These are phyloP conservation scores for Trichothecium roseum DNA, from an alignment of 2,329 filamentous ascomycete genomes.

Conservation along the genomic window DNA sequence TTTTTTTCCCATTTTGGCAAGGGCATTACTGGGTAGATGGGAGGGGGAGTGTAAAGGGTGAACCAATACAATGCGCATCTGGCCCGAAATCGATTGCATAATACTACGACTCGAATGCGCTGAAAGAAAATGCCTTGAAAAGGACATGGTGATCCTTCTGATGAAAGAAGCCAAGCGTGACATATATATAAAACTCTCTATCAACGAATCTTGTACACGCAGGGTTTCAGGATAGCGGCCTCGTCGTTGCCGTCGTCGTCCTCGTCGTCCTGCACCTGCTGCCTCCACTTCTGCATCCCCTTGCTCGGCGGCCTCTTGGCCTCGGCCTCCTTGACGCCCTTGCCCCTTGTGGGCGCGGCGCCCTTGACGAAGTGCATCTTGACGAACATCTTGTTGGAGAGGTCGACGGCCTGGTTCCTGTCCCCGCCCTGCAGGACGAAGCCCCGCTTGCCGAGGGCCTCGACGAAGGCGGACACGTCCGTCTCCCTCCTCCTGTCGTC, in stretches of 20 bases:
- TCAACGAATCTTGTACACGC: constrained; percentile 92
- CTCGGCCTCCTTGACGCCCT: constrained; percentile 51
- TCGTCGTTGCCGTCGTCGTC: constrained; percentile 55
- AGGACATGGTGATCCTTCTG: too few species aligned
- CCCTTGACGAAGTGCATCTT: constrained; percentile 90
- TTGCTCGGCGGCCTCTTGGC: constrained; percentile 26
- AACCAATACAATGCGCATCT: too few species aligned
- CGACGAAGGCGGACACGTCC: constrained; percentile 78
- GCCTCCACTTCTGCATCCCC: constrained; percentile 43
- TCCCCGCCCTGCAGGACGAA: constrained; percentile 70
- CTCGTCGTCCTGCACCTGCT: constrained; percentile 39
- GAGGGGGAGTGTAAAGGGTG: too few species aligned
- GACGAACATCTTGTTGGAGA: constrained; percentile 96
- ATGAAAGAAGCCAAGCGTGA: too few species aligned
- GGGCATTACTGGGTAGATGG: too few species aligned
- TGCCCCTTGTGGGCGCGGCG: constrained; percentile 64
- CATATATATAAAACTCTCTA: too few species aligned
- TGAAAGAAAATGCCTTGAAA: too few species aligned
- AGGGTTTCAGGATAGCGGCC: constrained; percentile 69
- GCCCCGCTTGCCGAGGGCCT: constrained; percentile 68
- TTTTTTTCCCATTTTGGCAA: too few species aligned
- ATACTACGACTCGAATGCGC: too few species aligned
- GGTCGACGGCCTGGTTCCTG: constrained; percentile 54
- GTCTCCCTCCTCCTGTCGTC: constrained; percentile 61
- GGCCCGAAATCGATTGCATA: too few species aligned